Conservation (phyloP, 129 eudicot genomes). For the Cynara cardunculus region DNA sequence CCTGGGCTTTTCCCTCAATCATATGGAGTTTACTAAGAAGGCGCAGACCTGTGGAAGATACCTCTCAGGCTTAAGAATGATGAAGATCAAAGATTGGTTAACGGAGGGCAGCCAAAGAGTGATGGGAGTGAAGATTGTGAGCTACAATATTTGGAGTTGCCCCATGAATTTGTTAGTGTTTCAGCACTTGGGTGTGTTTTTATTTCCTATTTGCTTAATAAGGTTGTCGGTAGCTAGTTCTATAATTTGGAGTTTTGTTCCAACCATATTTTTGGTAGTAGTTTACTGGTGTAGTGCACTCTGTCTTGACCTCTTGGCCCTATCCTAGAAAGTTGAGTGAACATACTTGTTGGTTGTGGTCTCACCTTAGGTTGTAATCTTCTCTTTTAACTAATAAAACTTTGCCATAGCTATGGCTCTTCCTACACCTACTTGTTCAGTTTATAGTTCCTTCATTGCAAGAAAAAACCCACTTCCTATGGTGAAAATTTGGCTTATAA, state of each 20-base stretch:
- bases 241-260: not conserved
- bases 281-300: not conserved
- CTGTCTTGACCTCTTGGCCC: not conserved
- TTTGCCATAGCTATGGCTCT: not conserved
- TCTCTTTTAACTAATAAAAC: not conserved
- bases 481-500: not conserved
- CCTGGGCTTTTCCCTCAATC: not conserved
- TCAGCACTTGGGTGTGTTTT: not conserved
- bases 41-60: not conserved
- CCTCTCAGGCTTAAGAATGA: not conserved
- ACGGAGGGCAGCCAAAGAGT: not conserved
- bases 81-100: not conserved
- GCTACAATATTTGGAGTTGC: not conserved
- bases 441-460: not conserved
- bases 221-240: not conserved
- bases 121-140: not conserved
- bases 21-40: not conserved
- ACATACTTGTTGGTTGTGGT: not conserved
- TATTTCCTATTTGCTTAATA: not conserved
- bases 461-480: not conserved
- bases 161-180: not conserved
- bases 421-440: not conserved
- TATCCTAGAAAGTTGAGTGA: not conserved
- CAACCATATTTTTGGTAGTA: not conserved
- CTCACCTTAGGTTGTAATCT: not conserved